phyloP scores from a whole-genome alignment of 2,329 filamentous ascomycete genomes.

The Aureobasidium sp. region DNA sequence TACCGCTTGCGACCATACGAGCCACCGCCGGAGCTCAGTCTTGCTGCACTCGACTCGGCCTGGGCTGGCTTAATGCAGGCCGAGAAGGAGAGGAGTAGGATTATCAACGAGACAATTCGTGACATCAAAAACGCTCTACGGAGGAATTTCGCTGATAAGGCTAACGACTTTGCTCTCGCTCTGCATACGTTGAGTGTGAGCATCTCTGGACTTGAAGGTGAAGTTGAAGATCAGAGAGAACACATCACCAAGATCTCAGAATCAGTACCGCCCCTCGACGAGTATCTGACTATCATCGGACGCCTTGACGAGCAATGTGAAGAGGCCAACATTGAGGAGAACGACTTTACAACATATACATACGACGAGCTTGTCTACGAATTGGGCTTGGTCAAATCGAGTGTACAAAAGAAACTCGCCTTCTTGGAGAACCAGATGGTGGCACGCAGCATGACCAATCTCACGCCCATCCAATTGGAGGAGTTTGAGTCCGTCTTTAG shows the following conservation, averaged over 20 bases:
- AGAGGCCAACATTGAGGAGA: constrained; percentile 98
- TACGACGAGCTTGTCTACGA: constrained; percentile 96
- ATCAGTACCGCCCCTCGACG: constrained; percentile 81
- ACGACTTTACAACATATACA: constrained; percentile 98
- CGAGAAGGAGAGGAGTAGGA: constrained; percentile 80
- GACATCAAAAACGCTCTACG: constrained; percentile 96
- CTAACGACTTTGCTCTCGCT: constrained; percentile 93
- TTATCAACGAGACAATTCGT: constrained; percentile 97
- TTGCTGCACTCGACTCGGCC: constrained; percentile 74
- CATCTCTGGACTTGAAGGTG: constrained; percentile 93
- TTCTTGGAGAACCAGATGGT: constrained; percentile 99
- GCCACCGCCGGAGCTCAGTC: constrained; percentile 72
- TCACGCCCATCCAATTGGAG: constrained; percentile 95
- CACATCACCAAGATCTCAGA: constrained; percentile 81
- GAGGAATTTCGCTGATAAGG: constrained; percentile 91
- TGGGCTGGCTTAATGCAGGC: constrained; percentile 75
- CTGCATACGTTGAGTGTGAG: constrained; percentile 91
- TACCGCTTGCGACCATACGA: constrained; percentile 89
- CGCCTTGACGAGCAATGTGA: constrained; percentile 80
- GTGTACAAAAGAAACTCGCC: constrained; percentile 89
- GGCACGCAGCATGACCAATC: constrained; percentile 94
- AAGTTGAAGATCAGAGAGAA: constrained; percentile 86
- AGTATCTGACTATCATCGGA: constrained; percentile 82
- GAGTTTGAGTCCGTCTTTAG: constrained; percentile 98
- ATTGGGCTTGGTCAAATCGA: constrained; percentile 80